Evolutionary conservation across 805 yeast genomes (phyloP).

Genomic region (Kuraishia capsulata): DNA sequence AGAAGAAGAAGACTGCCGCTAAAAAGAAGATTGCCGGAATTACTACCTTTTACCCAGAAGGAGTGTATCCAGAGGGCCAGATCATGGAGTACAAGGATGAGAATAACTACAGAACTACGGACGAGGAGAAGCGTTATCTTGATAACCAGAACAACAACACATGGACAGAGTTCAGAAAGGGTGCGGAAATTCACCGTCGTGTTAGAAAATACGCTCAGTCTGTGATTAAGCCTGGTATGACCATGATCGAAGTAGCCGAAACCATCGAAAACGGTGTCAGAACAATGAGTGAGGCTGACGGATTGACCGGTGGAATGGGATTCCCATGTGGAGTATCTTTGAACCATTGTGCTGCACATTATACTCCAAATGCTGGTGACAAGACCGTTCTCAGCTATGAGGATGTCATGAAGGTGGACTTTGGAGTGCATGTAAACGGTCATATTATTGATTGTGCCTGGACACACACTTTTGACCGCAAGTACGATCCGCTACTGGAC

Average conservation of each 20-base stretch:
- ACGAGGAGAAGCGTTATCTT: conserved; percentile 76
- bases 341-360: conserved; percentile 95
- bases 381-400: conserved; percentile 70
- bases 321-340: conserved; percentile 97
- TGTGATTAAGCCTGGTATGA: conserved; percentile 81
- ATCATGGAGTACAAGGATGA: conserved; percentile 73
- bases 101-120: conserved; percentile 65
- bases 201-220: conserved; percentile 75
- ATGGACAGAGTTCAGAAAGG: conserved; percentile 90
- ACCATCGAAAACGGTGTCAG: conserved; percentile 80
- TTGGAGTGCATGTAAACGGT: conserved; percentile 95
- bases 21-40: conserved; percentile 53
- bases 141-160: conserved; percentile 53
- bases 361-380: conserved; percentile 95
- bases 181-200: conserved; percentile 91
- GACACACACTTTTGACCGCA: conserved; percentile 79
- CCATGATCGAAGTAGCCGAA: conserved; percentile 84
- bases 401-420: conserved; percentile 94
- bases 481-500: conserved; percentile 67
- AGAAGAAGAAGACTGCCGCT: conserved; percentile 51
- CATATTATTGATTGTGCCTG: conserved; percentile 92
- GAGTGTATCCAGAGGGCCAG: conserved; percentile 78
- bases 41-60: conserved; percentile 58
- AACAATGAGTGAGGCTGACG: conserved; percentile 58
- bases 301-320: conserved; percentile 79